phyloP scores from a whole-genome alignment of 768 basidiomycete genomes.

The Lentinula sp. region DNA sequence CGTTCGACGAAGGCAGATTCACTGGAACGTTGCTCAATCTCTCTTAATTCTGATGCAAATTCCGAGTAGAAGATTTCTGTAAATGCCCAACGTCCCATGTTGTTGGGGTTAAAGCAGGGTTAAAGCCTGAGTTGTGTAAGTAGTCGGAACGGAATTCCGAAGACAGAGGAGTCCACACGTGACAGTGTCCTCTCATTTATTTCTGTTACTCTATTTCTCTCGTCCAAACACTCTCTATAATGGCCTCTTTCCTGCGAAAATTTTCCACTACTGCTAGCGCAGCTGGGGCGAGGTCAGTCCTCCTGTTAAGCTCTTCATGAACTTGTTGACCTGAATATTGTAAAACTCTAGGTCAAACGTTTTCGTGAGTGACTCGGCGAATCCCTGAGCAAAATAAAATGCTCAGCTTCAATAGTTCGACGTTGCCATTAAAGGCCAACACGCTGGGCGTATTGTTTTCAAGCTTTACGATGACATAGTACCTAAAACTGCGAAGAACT shows the following conservation, averaged over 20 bases:
- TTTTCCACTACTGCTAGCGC: constrained; percentile 4
- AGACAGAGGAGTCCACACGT: background rate
- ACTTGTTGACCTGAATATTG: too few relatives aligned
- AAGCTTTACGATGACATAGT: constrained; percentile 79
- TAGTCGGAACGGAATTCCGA: too few relatives aligned
- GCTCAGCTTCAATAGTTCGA: constrained; percentile 48
- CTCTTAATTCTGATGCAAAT: too few relatives aligned
- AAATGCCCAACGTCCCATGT: too few relatives aligned
- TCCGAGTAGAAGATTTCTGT: too few relatives aligned
- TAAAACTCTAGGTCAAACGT: background rate
- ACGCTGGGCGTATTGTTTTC: constrained; percentile 65
- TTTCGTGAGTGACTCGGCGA: background rate
- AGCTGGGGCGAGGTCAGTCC: background rate
- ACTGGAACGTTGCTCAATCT: too few relatives aligned
- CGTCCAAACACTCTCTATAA: background rate
- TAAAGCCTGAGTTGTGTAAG: too few relatives aligned
- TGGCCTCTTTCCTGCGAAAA: constrained; percentile 3
- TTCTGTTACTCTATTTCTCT: background rate
- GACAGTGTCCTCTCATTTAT: background rate
- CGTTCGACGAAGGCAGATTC: too few relatives aligned
- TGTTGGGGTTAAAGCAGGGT: too few relatives aligned
- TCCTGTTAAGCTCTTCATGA: background rate
- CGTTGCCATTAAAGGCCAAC: constrained; percentile 38
- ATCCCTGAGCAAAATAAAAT: background rate
- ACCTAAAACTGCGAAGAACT: constrained; percentile 74